Evolutionary conservation across 805 yeast species (phyloP).

Genomic region (Kuraishia capsulata): DNA sequence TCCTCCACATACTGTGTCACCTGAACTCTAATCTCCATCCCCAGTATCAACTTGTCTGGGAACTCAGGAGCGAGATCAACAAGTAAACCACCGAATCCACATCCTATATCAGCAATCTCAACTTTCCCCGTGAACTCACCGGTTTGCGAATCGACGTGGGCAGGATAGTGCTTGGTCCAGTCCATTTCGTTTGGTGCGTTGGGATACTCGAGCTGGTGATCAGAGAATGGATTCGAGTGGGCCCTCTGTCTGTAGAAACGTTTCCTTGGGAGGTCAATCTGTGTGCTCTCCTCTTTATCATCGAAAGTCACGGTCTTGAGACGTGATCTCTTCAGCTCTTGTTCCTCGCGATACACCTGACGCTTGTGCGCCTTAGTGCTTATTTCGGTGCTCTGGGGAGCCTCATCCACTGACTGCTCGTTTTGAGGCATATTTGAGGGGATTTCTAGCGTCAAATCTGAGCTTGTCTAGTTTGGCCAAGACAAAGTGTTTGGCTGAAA

Average conservation of each 20-base stretch:
- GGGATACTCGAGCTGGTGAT: constrained; percentile 88
- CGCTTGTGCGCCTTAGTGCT: constrained; percentile 25
- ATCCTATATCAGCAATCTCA: constrained; percentile 92
- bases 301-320: constrained; percentile 37
- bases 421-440: background rate
- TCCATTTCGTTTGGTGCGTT: constrained; percentile 73
- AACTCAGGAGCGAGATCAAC: constrained; percentile 71
- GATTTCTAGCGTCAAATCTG: too few species aligned
- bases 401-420: background rate
- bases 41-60: constrained; percentile 68
- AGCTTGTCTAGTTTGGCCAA: too few species aligned
- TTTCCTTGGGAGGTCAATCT: constrained; percentile 63
- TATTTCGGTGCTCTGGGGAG: background rate
- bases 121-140: constrained; percentile 43
- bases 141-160: constrained; percentile 31
- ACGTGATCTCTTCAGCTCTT: constrained; percentile 33
- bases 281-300: constrained; percentile 11
- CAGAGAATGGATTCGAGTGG: constrained; percentile 95
- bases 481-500: too few species aligned
- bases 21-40: constrained; percentile 97
- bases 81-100: constrained; percentile 93
- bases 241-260: constrained; percentile 94
- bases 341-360: constrained; percentile 37
- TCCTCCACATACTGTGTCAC: constrained; percentile 97
- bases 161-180: constrained; percentile 75